Evolutionary conservation across 305 asterid species (phyloP).

Genomic region (Fraxinus paxiana): DNA sequence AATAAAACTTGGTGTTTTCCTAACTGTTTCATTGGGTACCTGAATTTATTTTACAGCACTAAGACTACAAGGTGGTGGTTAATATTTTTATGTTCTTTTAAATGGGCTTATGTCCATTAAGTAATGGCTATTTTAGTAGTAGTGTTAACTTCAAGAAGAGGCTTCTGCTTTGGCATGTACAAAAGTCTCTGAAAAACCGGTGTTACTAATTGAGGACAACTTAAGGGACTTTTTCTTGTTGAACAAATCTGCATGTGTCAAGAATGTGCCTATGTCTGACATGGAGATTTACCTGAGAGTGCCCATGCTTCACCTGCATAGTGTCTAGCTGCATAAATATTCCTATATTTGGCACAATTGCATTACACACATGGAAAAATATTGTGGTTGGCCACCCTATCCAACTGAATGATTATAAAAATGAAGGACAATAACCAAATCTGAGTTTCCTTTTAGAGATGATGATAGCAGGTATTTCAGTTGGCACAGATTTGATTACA

Average conservation of each 20-base stretch:
- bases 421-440: neutral
- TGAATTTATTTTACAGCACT: neutral
- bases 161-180: neutral
- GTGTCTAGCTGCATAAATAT: neutral
- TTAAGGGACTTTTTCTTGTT: neutral
- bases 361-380: neutral
- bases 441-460: neutral
- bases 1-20: neutral
- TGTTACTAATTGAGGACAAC: neutral
- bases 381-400: neutral
- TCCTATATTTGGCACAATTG: neutral
- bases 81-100: neutral
- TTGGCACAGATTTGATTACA: neutral
- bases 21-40: neutral
- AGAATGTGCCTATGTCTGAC: neutral
- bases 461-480: neutral
- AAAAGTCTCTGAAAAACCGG: neutral
- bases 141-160: neutral
- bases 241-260: neutral
- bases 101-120: neutral
- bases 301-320: neutral
- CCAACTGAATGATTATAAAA: neutral
- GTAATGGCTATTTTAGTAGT: neutral
- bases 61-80: neutral
- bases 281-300: neutral